Conservation (phyloP, 2,329 filamentous ascomycete genomes). For the Fusarium sp. region DNA sequence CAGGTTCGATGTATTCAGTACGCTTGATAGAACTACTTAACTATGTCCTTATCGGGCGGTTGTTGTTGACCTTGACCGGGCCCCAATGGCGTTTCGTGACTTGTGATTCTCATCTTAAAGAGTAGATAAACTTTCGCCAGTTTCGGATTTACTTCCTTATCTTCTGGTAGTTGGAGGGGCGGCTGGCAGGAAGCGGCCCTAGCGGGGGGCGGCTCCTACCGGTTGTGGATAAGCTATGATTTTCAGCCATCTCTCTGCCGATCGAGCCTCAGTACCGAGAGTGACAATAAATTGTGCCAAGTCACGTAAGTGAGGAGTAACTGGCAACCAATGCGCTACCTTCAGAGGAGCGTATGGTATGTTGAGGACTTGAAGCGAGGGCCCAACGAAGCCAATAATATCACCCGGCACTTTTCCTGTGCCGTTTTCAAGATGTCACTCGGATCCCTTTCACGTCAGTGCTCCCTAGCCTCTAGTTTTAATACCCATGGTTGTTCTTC, state of each 20-base stretch:
- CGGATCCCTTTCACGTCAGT: neutral
- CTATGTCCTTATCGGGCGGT: neutral
- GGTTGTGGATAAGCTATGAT: neutral
- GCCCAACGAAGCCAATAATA: neutral
- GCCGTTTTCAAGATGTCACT: neutral
- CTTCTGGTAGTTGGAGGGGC: neutral
- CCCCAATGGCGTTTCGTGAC: neutral
- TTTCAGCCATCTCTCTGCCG: neutral
- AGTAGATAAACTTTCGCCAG: neutral
- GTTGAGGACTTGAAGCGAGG: neutral
- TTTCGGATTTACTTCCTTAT: neutral
- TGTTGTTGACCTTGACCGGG: neutral
- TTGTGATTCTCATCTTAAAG: neutral
- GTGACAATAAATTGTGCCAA: neutral
- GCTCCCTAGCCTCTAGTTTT: neutral
- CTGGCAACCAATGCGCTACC: neutral
- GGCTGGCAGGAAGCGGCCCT: neutral
- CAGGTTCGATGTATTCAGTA: neutral
- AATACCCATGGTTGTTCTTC: neutral
- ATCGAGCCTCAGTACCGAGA: neutral
- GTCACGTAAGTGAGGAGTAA: neutral
- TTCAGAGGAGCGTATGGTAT: neutral
- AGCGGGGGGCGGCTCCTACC: neutral
- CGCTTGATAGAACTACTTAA: neutral
- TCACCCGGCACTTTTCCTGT: neutral